Evolutionary conservation across 768 basidiomycete species (phyloP), one percentile per base, ranked within the genome.

Genomic region (Thelephora ganbajun): DNA sequence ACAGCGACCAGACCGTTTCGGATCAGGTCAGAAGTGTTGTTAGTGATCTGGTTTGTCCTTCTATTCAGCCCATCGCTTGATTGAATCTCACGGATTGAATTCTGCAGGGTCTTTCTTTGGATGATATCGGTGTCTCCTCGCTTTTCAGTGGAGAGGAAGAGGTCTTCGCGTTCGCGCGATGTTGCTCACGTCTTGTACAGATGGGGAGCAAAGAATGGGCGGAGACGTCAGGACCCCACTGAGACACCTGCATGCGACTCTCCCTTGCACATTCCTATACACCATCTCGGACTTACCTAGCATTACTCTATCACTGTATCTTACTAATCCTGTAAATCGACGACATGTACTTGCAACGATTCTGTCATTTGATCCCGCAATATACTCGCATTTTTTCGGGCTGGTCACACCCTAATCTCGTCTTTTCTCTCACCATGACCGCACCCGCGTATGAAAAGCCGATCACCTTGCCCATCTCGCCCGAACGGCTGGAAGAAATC

Each of bases 111-210:
- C 69, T 97, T 0, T 73, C 83, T 1, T 73, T 72, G 19, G 79
- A 90, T 23, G 66, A 74, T 16, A 83, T 94, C 14, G 87, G 90
- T 33, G 69, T 72, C 1, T 89, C 84, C 51, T 83, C 90, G 37
- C 85, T 99, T 69, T 98, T 98, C 60, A 83, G 83, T 0, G 93
- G 94, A 3, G 93, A 98, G 57, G 96, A 98, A 62, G 96, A 98
- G 63, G 61, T 97, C 0, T 99, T 99, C 60, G 96, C 96, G 0
- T 99, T 97, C 62, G 92, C 91, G 11, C 76, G 96, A 33, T 93
- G 93, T 16, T 90, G 87, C 58, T 89, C 85, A 19, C 72, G 89
- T 39, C 67, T 90, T 14, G 83, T 88, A 41, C 77, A 90, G 61
- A 90, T 90, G 88, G 89, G 91, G 13, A 91, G 87, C 59, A 82